Percentiles rank a stretch among this genome's conserved stretches.
These are phyloP conservation scores for Nothophytophthora sp. DNA, from an alignment of 352 stramenopile genomes.

Conservation along the genomic window DNA sequence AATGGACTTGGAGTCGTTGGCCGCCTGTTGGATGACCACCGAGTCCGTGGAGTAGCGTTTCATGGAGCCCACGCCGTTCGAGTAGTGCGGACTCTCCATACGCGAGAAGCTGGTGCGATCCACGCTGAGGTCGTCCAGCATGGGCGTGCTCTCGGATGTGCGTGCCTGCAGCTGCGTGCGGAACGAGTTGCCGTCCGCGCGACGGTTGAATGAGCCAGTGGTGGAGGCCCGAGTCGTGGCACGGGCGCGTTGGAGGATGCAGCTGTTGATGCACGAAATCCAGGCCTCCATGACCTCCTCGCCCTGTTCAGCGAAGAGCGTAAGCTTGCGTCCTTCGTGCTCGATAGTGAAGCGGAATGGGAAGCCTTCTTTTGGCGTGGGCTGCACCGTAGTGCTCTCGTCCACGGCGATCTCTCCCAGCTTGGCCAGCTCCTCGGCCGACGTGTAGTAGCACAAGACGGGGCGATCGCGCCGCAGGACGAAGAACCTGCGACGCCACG, in stretches of 20 bases:
- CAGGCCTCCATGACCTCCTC: conserved; percentile 59
- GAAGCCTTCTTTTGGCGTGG: conserved; percentile 53
- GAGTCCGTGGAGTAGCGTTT: conserved; percentile 75
- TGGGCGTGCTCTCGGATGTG: conserved; percentile 37
- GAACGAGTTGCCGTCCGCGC: conserved; percentile 34
- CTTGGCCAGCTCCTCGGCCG: conserved; percentile 72
- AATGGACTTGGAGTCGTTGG: conserved; percentile 43
- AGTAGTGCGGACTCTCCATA: conserved; percentile 28
- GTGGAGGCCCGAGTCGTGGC: conserved; percentile 21
- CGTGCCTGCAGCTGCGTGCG: conserved; percentile 28
- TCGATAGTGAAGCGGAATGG: conserved; percentile 73
- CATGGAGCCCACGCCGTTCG: conserved; percentile 44
- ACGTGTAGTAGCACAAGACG: conserved; percentile 84
- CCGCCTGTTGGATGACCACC: conserved; percentile 55
- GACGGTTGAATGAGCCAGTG: conserved; percentile 38
- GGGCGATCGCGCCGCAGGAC: conserved; percentile 76
- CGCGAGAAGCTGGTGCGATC: conserved; percentile 35
- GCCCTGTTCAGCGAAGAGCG: conserved; percentile 66
- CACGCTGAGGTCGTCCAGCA: conserved; percentile 38
- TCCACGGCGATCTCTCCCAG: conserved; percentile 81
- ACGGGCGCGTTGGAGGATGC: conserved; percentile 37
- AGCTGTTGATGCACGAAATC: conserved; percentile 61
- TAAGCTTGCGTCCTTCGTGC: conserved; percentile 63
- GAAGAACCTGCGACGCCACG: conserved; percentile 82
- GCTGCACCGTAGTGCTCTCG: conserved; percentile 51